Base-by-base conservation (phyloP, 140 eudicot genomes). In the Ambrosia hybrid region DNA sequence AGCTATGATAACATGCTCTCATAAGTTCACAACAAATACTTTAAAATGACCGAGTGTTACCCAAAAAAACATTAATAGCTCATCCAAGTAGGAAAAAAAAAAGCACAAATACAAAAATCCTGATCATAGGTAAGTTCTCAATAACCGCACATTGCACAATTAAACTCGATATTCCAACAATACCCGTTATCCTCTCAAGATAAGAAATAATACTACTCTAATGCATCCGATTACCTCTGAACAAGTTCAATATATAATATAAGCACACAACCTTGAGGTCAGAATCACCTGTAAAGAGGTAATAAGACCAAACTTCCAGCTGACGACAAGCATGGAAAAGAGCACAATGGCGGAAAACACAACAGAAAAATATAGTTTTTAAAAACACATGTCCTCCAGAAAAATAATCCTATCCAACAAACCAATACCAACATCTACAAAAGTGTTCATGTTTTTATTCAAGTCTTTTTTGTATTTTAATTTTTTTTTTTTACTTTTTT, bases 341-440 rank as follows among this genome's bases (percentile, higher is more conserved):
- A 14, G 56, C 16, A 60, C 11, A 17, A 49, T 57, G 58, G 41
- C 59, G 43, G 39, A 30, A 67, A 65, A 66, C 73, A 75, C 67
- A 56, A n/a, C 45, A 49, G 53, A 67, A 15, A 55, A 66, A 57
- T 75, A 55, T 75, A 67, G 34, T 43, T 66, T 56, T 67, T 75
- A 53, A 75, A 34, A 66, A 66, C 68, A 66, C 60, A 56, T 43
- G 5, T 15, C 51, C 73, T 37, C 26, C 14, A 63, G 51, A 73
- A 66, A 39, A 64, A 53, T 17, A 73, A 66, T 65, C 49, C 67
- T 64, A 56, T 78, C 83, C 82, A 72, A 71, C 64, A 77, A 70
- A 76, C 71, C 11, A 46, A 71, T 6, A 72, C 65, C 56, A 78
- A 49, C 51, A 75, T 65, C 57, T 43, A 55, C 15, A 68, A 73